Conservation (phyloP, 2,329 filamentous ascomycete species). For the Zymoseptoria ardabiliae region DNA sequence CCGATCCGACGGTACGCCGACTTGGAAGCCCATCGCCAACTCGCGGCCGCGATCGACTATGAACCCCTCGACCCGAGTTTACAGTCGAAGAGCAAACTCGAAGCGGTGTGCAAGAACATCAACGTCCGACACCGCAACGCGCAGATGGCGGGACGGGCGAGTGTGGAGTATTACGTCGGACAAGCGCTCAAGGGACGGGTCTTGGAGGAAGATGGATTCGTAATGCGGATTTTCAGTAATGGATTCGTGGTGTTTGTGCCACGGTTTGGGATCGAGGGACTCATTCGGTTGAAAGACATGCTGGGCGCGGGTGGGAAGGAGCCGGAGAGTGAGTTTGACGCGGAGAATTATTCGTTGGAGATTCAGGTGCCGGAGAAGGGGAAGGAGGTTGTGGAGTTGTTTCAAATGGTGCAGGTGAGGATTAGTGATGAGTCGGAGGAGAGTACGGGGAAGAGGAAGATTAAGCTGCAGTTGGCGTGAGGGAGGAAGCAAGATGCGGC, state of each 20-base stretch:
- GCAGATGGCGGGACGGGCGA: constrained; percentile 87
- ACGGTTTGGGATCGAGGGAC: constrained; percentile 86
- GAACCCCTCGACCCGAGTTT: constrained; percentile 75
- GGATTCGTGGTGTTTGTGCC: constrained; percentile 96
- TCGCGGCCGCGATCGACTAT: constrained; percentile 92
- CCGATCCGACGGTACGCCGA: constrained; percentile 98
- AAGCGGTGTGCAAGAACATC: constrained; percentile 96
- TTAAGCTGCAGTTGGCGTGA: constrained; percentile 57
- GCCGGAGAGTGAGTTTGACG: constrained; percentile 75
- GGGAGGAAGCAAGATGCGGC: background rate
- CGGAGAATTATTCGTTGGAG: constrained; percentile 71
- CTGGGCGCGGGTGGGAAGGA: constrained; percentile 50
- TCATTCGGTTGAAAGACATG: constrained; percentile 80
- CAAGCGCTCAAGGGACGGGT: constrained; percentile 78
- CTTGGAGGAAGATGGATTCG: constrained; percentile 80
- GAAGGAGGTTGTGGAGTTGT: constrained; percentile 59
- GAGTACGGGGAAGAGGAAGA: constrained; percentile 88
- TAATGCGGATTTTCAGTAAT: constrained; percentile 96
- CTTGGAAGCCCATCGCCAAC: constrained; percentile 84
- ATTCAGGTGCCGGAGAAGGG: constrained; percentile 42
- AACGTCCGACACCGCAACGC: constrained; percentile 96
- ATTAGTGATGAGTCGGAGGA: constrained; percentile 92
- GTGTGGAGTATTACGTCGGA: constrained; percentile 95
- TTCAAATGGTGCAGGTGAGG: constrained; percentile 82
- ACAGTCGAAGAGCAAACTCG: constrained; percentile 74